Base-by-base conservation (phyloP, 2,329 filamentous ascomycete genomes). In the Kalmusia sp. region DNA sequence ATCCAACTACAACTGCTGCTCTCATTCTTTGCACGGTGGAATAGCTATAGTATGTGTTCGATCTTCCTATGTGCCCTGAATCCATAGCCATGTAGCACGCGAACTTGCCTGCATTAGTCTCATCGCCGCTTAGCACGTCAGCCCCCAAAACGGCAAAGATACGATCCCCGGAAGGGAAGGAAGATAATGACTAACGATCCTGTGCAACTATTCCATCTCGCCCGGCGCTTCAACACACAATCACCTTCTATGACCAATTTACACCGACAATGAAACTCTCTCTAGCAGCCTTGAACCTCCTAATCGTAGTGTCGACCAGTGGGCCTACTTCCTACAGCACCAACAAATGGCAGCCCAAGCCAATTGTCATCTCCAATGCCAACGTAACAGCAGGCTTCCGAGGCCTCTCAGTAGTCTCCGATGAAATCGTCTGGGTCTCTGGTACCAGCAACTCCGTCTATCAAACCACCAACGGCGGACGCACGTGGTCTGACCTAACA, bases 361-460 rank as follows among this genome's bases (percentile, higher is more conserved):
- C 41, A 8, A 15, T 44, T 22, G 22, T 11, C 12, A 22, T 24
- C 28, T 11, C 28, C 8, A 33, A 44, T 22, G 41, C 28, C 4
- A 17, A 5, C 4, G 41, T 44, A 11, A 44, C 41, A 17, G 15
- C 41, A 9, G 41, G 41, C 19, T 44, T 44, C 15, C 27, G 41
- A 22, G 41, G 41, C 12, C 41, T 44, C 11, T 44, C 41, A 9
- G 41, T 44, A 4, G 28, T 44, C 1, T 33, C 41, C 6, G 41
- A 44, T 30, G 19, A 14, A 4, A 33, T 44, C 19, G 17, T 44
- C 25, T 44, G 41, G 41, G 28, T 44, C 28, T 44, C 41, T 11
- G 41, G 41, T 15, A 44, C 41, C 27, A 44, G 34, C 17, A 44
- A 44, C 12, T 44, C 41, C n/a, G 41, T 44, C 41, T 44, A 44